Evolutionary conservation across 495 filamentous ascomycete genomes (phyloP), one percentile per base, ranked within the genome.

Genomic region (Pyrenula massariospora): DNA sequence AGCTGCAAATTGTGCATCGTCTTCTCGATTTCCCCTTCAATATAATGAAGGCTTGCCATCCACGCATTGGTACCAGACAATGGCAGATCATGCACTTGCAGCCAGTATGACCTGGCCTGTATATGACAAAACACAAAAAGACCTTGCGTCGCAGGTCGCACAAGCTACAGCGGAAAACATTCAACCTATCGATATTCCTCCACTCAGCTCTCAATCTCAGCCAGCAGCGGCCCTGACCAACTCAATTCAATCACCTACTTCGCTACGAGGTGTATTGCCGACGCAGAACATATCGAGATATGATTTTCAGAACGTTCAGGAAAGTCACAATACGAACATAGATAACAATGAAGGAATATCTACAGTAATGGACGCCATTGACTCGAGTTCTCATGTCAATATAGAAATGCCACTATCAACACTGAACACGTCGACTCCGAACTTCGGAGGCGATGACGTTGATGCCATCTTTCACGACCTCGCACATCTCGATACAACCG

Each of bases 401-500:
- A 8, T 20, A 52, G 19, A 8, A 8, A 52, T 52, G 50, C 50
- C 8, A 52, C 50, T 10, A 52, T 8, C 50, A 8, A 20, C 50
- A 20, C 50, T 21, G 8, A 42, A 42, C 31, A 42, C 31, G 8
- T 8, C 50, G 50, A 21, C 8, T 20, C 50, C 50, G 19, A 52
- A 19, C 50, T 52, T 52, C 22, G 10, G 8, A 8, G 50, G 50
- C 8, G 60, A 70, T 21, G 78, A 82, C 50, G 70, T 79, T 24
- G 83, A 86, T 54, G 75, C 80, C 2, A 78, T 84, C 31, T 76
- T 84, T 61, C 78, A 83, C 61, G 81, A 86, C 49, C 70, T 86
- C 2, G 78, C 78, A n/a, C 77, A 80, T 52, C 73, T 83, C 10
- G 83, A 86, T 59, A 78, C 77, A 22, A 78, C 75, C 8, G 79